Percentiles rank a stretch among this genome's conserved stretches.
These are phyloP conservation scores for Takakia lepidozioides DNA, from an alignment of 225 moss, liverwort and hornwort genomes.

Conservation along the genomic window DNA sequence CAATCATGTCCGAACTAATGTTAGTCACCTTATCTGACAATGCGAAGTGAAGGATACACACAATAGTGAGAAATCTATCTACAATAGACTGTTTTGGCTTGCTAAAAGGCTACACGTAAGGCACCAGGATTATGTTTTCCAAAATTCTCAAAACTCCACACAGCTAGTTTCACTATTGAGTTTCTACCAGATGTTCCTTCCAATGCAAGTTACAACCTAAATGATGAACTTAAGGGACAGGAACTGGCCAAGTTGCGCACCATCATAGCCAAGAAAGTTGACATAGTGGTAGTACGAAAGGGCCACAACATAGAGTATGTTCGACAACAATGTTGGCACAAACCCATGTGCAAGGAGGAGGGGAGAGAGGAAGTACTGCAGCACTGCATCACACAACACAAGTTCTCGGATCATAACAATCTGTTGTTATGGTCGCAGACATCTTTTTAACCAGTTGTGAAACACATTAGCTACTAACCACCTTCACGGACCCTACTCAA, in stretches of 20 bases:
- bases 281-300: conserved; percentile 94
- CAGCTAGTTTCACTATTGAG: not conserved
- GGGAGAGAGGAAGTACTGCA: conserved; percentile 92
- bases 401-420: not conserved
- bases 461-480: no score
- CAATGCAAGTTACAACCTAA: not conserved
- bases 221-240: not conserved
- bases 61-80: no score
- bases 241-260: no score
- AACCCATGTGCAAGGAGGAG: conserved; percentile 83
- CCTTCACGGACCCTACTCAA: no score
- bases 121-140: no score
- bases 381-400: conserved; percentile 39
- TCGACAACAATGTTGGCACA: conserved; percentile 71
- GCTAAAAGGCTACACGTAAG: no score
- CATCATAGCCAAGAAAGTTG: conserved; percentile 94
- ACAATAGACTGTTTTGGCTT: no score
- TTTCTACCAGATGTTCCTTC: not conserved
- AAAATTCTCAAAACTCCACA: no score
- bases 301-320: conserved; percentile 70
- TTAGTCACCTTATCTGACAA: not conserved
- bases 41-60: no score
- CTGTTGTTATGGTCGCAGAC: no score
- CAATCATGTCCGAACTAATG: not conserved
- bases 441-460: no score